phyloP scores from a whole-genome alignment of 805 yeast species.

The Ogataea pini region DNA sequence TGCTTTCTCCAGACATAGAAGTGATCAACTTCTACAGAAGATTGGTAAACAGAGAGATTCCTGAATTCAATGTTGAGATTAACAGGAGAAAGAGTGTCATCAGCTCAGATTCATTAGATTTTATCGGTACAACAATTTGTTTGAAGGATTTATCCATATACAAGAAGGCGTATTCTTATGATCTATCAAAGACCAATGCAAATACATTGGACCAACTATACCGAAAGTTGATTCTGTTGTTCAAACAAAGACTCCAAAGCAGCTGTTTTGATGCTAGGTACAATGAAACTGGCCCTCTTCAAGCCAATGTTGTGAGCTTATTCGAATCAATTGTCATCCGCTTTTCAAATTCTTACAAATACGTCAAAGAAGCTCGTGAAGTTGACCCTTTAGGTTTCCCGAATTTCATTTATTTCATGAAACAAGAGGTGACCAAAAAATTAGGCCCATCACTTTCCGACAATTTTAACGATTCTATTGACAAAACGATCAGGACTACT shows the following conservation, averaged over 20 bases:
- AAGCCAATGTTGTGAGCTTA: constrained; percentile 20
- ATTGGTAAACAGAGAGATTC: constrained; percentile 39
- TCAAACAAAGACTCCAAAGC: constrained; percentile 36
- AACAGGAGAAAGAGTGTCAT: constrained; percentile 42
- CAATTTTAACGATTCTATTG: not conserved
- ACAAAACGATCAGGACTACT: not conserved
- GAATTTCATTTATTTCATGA: constrained; percentile 3
- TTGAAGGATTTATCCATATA: constrained; percentile 36
- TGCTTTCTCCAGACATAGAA: constrained; percentile 50
- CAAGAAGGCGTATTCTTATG: constrained; percentile 33
- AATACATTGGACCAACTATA: constrained; percentile 26
- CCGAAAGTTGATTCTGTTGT: constrained; percentile 26
- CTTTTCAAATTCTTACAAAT: constrained; percentile 21
- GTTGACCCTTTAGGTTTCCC: constrained; percentile 1
- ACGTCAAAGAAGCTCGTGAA: constrained; percentile 11
- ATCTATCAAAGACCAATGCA: constrained; percentile 11
- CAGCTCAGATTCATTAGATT: constrained; percentile 30
- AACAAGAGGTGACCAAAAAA: not conserved
- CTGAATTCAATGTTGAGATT: constrained; percentile 43
- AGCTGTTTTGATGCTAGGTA: constrained; percentile 29
- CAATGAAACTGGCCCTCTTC: constrained; percentile 25
- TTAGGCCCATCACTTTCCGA: not conserved
- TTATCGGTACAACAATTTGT: constrained; percentile 45
- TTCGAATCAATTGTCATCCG: constrained; percentile 20
- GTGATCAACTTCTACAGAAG: constrained; percentile 35